Evolutionary conservation across 1,139 yeast genomes (phyloP).

Genomic region (Candida albicans): DNA sequence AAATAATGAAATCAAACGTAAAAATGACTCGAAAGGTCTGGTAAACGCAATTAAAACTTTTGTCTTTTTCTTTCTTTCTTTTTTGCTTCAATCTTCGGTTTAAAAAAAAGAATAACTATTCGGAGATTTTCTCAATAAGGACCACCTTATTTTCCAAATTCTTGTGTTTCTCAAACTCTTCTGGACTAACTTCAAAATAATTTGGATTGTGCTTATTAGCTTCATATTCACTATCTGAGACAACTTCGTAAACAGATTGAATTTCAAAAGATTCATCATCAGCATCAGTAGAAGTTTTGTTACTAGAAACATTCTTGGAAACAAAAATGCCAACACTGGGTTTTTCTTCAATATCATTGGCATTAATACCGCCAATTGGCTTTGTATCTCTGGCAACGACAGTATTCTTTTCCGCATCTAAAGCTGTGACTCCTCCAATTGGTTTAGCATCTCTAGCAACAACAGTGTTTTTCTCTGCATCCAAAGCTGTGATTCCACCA

Average conservation of each 20-base stretch:
- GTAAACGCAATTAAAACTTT: too few species aligned
- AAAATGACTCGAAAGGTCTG: too few species aligned
- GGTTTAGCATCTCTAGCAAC: slow-evolving; percentile 7
- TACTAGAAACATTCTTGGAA: not conserved
- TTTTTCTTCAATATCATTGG: slow-evolving; percentile 10
- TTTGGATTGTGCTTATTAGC: slow-evolving; percentile 47
- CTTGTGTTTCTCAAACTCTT: slow-evolving; percentile 33
- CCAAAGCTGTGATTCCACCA: slow-evolving; percentile 5
- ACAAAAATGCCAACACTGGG: slow-evolving; percentile 3
- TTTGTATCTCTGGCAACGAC: slow-evolving; percentile 7
- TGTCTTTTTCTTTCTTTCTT: not conserved
- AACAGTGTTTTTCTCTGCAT: not conserved
- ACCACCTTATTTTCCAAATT: slow-evolving; percentile 11
- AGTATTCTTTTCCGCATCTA: slow-evolving; percentile 2
- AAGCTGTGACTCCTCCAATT: slow-evolving; percentile 9
- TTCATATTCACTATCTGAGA: slow-evolving; percentile 48
- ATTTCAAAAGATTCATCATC: slow-evolving; percentile 29
- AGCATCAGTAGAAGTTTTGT: slow-evolving; percentile 10
- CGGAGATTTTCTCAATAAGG: slow-evolving; percentile 4
- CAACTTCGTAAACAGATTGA: slow-evolving; percentile 51
- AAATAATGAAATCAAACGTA: not conserved
- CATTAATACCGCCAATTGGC: slow-evolving; percentile 11
- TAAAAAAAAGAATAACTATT: not conserved
- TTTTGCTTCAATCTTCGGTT: not conserved
- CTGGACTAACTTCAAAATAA: slow-evolving; percentile 46